phyloP scores from a whole-genome alignment of 495 filamentous ascomycete genomes.

The Hyaloscypha variabilis region DNA sequence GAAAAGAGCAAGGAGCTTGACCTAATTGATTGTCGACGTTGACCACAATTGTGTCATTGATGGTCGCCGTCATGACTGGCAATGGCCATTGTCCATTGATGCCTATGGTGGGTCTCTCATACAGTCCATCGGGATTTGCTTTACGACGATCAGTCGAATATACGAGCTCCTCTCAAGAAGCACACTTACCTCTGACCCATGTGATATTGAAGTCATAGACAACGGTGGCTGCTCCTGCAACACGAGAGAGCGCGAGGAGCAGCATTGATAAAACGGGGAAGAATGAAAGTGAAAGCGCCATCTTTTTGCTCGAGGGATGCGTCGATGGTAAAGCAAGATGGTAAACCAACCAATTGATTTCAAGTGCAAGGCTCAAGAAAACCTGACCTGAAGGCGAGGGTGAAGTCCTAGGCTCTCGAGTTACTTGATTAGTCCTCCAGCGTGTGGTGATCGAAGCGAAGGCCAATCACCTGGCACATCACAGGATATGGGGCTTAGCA shows the following conservation, averaged over 20 bases:
- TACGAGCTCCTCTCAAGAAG: not conserved
- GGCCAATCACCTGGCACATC: too few species aligned
- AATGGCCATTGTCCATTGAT: slow-evolving; percentile 84
- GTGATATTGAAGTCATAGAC: slow-evolving; percentile 78
- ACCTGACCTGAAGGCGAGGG: too few species aligned
- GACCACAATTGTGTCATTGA: slow-evolving; percentile 73
- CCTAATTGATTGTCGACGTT: slow-evolving; percentile 74
- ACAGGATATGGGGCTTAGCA: too few species aligned
- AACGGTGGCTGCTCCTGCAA: slow-evolving; percentile 60
- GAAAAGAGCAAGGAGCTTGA: slow-evolving; percentile 47
- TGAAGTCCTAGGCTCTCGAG: too few species aligned
- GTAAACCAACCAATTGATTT: not conserved
- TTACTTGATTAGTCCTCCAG: too few species aligned
- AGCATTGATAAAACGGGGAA: slow-evolving; percentile 39
- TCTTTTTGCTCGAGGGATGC: slow-evolving; percentile 9
- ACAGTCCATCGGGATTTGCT: slow-evolving; percentile 76
- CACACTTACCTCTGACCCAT: slow-evolving; percentile 59
- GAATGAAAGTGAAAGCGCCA: slow-evolving; percentile 29
- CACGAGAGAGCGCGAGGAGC: slow-evolving; percentile 37
- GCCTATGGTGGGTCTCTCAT: slow-evolving; percentile 69
- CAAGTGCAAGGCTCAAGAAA: too few species aligned
- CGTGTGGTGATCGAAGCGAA: not conserved
- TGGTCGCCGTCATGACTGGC: slow-evolving; percentile 66
- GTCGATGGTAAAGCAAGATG: not conserved
- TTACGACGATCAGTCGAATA: not conserved